Conservation (phyloP, 2,329 filamentous ascomycete genomes). For the Scedosporium minutisporum region DNA sequence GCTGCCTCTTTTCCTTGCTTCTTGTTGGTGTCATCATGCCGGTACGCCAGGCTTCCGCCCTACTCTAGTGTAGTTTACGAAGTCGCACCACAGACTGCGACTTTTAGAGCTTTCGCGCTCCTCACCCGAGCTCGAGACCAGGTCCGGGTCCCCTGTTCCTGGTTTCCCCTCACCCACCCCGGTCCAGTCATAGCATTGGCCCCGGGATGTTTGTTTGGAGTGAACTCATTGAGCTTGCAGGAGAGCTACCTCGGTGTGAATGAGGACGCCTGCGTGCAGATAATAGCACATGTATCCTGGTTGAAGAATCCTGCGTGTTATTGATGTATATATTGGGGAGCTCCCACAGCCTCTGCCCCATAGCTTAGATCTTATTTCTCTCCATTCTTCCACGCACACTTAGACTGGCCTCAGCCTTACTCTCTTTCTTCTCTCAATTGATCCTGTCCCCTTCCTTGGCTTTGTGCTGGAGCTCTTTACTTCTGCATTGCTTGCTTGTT, state of each 20-base stretch:
- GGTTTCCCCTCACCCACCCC: background rate
- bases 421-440: too few relatives aligned
- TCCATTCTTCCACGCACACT: background rate
- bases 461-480: background rate
- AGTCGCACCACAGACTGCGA: too few relatives aligned
- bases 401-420: background rate
- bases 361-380: background rate
- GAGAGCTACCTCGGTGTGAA: background rate
- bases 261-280: background rate
- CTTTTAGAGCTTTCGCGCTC: too few relatives aligned
- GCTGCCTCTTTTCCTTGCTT: background rate
- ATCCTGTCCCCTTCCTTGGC: background rate
- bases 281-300: background rate
- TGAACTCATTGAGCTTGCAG: background rate
- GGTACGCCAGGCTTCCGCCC: background rate
- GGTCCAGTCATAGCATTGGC: background rate
- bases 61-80: background rate
- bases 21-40: background rate
- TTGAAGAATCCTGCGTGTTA: background rate
- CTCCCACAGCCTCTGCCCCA: background rate
- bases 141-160: background rate
- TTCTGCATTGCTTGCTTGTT: background rate
- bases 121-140: too few relatives aligned
- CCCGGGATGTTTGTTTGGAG: too few relatives aligned
- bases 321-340: background rate